Evolutionary conservation across 2,329 filamentous ascomycete genomes (phyloP).

Genomic region (Epichloe scottii): DNA sequence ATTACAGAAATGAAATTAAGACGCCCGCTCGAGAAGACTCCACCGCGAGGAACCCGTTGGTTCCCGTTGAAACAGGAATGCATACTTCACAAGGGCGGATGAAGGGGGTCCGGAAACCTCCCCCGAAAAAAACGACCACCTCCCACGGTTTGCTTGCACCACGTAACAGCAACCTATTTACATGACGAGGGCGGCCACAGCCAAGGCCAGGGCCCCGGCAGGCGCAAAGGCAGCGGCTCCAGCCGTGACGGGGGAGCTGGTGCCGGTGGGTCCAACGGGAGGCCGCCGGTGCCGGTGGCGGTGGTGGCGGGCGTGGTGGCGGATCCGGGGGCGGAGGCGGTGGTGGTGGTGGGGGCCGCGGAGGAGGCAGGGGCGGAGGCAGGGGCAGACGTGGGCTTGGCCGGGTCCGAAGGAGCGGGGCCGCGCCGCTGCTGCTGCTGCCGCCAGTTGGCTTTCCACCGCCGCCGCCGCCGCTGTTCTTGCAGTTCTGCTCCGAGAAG

Average conservation of each 20-base stretch:
- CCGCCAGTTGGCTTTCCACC: no score
- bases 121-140: no score
- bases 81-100: no score
- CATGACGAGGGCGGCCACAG: not conserved
- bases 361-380: not conserved
- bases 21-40: no score
- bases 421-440: not conserved
- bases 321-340: not conserved
- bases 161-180: not conserved
- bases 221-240: not conserved
- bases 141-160: no score
- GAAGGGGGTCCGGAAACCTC: no score
- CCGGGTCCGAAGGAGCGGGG: not conserved
- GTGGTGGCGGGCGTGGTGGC: not conserved
- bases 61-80: no score
- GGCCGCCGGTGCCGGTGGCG: conserved; percentile 1
- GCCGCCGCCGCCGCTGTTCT: conserved; percentile 8
- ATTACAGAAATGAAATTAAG: no score
- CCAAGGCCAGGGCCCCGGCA: not conserved
- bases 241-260: not conserved
- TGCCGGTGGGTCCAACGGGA: not conserved
- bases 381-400: not conserved
- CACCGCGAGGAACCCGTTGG: no score
- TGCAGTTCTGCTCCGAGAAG: conserved; percentile 17
- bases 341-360: not conserved